phyloP scores from a whole-genome alignment of 352 stramenopile species.

The Hyaloperonospora brassicae region DNA sequence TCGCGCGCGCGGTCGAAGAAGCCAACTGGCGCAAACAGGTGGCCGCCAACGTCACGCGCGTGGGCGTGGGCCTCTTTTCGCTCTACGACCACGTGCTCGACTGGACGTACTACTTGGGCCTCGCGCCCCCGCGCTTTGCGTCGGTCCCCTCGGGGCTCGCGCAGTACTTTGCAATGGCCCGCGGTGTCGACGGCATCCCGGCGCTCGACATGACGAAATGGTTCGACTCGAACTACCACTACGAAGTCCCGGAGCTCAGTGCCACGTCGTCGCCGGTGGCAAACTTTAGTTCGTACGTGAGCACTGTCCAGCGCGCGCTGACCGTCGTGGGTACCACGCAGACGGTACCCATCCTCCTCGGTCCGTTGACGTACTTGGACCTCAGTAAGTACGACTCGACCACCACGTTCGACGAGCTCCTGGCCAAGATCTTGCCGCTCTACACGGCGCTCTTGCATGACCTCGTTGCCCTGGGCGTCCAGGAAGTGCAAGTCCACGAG shows the following conservation, averaged over 20 bases:
- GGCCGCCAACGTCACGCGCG: conserved; percentile 58
- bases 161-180: conserved; percentile 89
- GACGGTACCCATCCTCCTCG: conserved; percentile 74
- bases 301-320: conserved; percentile 71
- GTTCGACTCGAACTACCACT: conserved; percentile 95
- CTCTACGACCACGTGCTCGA: conserved; percentile 90
- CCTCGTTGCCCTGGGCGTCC: conserved; percentile 63
- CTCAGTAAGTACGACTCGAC: conserved; percentile 82
- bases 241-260: conserved; percentile 89
- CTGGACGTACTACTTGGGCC: conserved; percentile 78
- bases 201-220: conserved; percentile 93
- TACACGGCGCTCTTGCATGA: conserved; percentile 73
- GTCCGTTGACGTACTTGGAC: conserved; percentile 73
- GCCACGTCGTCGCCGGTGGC: conserved; percentile 55
- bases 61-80: conserved; percentile 85
- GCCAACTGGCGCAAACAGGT: conserved; percentile 83
- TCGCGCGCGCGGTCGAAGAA: conserved; percentile 71
- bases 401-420: conserved; percentile 53
- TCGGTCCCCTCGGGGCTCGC: conserved; percentile 45
- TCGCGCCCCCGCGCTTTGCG: conserved; percentile 71
- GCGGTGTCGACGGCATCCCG: conserved; percentile 82
- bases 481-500: conserved; percentile 89
- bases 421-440: conserved; percentile 67
- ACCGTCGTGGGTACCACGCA: conserved; percentile 70
- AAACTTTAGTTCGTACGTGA: conserved; percentile 78